Percentiles rank a stretch among this genome's conserved stretches.
phyloP scores from a whole-genome alignment of 139 green algal species.

The Bryopsis sp. region DNA sequence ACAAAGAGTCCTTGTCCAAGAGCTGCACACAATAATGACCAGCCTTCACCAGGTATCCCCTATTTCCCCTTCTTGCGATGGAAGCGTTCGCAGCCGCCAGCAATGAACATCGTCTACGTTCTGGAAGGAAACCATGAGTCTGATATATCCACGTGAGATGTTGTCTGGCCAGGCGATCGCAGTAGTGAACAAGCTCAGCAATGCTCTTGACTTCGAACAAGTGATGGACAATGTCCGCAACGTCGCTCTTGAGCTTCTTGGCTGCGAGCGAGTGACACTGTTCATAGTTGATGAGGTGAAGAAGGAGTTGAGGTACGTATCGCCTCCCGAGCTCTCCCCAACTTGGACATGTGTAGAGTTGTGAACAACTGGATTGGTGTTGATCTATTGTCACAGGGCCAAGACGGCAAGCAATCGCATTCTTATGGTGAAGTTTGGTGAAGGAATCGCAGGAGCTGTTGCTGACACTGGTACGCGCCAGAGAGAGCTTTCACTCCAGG shows the following conservation, averaged over 20 bases:
- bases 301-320: conserved; percentile 37
- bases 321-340: not conserved
- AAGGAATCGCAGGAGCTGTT: conserved; percentile 44
- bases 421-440: conserved; percentile 37
- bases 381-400: not conserved
- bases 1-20: too few relatives aligned
- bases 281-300: conserved; percentile 45
- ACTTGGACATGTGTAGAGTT: not conserved
- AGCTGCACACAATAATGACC: too few relatives aligned
- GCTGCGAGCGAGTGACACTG: conserved; percentile 48
- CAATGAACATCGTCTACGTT: too few relatives aligned
- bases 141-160: too few relatives aligned
- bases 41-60: too few relatives aligned
- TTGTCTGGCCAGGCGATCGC: conserved; percentile 44
- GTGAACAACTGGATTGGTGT: not conserved
- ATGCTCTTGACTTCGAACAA: conserved; percentile 44
- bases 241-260: conserved; percentile 46
- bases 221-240: conserved; percentile 41
- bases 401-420: conserved; percentile 1
- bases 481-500: too few relatives aligned
- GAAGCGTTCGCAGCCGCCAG: too few relatives aligned
- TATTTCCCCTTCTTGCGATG: too few relatives aligned
- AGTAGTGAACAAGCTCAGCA: conserved; percentile 43
- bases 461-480: conserved; percentile 29
- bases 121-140: too few relatives aligned